Base-by-base conservation (phyloP, 2,329 filamentous ascomycete species). In the Cladosporium sp. region DNA sequence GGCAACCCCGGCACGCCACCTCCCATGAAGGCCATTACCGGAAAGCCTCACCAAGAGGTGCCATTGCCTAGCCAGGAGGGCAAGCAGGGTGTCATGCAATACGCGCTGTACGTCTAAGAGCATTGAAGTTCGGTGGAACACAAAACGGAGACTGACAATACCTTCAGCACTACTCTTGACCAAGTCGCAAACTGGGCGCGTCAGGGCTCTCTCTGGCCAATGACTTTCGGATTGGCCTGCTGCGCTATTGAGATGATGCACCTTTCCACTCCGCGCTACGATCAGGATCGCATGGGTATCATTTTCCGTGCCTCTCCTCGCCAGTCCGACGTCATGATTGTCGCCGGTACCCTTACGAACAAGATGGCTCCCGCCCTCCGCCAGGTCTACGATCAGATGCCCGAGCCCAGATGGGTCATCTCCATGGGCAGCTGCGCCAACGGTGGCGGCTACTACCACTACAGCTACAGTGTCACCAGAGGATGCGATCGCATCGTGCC, bases 351-450 rank as follows among this genome's bases (percentile, higher is more conserved):
- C 24, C 80, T 96, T 55, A 95, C 89, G 61, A 96, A 96, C 79
- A 96, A 96, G 78, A 96, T 96, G 90, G 89, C 89, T 1, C 89
- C 90, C 2, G 90, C 90, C 29, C 75, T 96, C 65, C 80, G 90
- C 70, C 88, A 93, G 73, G 86, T 95, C 55, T 96, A 96, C 74
- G 90, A 96, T 70, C 90, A 95, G 77, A 95, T 95, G 89, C 89
- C 89, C 24, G 89, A 95, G 27, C 89, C 89, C 18, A 80, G 86
- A 65, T 95, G 89, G 89, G 89, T 92, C 18, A 80, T 86, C 63
- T 88, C 83, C 61, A 92, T 92, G 88, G 88, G 88, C 11, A 88
- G 83, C 64, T 92, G 88, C 69, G 88, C 88, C 54, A 91, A 91
- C 70, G 88, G 88, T 45, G 88, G 88, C 55, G 88, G 88, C 48